Evolutionary conservation across 2,329 filamentous ascomycete species (phyloP), one percentile per base, ranked within the genome.

Genomic region (Penicillium sp.): DNA sequence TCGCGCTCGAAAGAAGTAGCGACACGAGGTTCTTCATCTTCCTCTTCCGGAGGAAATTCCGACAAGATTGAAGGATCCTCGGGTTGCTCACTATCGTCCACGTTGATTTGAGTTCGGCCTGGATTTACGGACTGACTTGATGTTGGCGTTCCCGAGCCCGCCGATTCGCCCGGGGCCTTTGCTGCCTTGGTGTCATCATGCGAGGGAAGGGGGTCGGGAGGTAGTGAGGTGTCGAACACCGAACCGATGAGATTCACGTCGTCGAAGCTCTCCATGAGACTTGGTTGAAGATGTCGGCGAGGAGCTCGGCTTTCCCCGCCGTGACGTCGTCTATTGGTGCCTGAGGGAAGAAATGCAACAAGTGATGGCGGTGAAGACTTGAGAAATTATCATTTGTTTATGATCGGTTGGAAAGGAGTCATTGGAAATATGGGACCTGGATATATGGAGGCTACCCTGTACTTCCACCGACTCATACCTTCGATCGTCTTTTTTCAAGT

Each of bases 1-100:
- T 64, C 61, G 23, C 68, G 62, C 36, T 67, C 60, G 37, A 70
- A 70, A 1, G 68, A 70, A 1, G 65, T 68, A 15, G 68, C 66
- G 10, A 69, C 47, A 22, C 57, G 57, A 6, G 67, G 61, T 29
- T 70, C 68, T 41, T 71, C 68, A 39, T 71, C 67, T 30, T 64
- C 67, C 16, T 60, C 64, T 13, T 65, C 64, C 1, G 50, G 52
- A 8, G 52, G 44, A 28, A 60, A 61, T 2, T 56, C 55, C 6
- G 57, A 51, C 6, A 47, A 44, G 11, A 51, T 35, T 9, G 47
- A 39, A 5, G 48, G 30, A 10, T 47, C 45, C 14, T 37, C 45
- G 11, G 46, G 37, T 20, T 39, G 30, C 20, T 55, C 52, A 15
- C 45, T 44, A 20, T 48, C 43, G 15, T 52, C 43, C 9, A 39